Conservation (phyloP, 805 yeast species). For the Candida sphagnicola region DNA sequence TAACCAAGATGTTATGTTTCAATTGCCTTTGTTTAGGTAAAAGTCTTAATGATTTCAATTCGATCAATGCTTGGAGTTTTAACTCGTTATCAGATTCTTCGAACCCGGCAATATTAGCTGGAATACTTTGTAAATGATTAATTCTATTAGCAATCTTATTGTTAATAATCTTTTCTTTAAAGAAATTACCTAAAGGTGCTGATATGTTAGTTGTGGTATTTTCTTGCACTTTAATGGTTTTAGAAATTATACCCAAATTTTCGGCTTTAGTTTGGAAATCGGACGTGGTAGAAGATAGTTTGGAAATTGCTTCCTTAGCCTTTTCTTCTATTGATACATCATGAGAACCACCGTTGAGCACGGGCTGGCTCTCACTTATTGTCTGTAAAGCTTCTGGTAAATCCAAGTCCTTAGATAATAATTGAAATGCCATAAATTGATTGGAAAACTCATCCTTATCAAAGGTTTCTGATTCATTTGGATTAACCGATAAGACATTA, state of each 20-base stretch:
- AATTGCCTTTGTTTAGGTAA: constrained; percentile 67
- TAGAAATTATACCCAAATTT: constrained; percentile 31
- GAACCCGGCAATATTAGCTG: constrained; percentile 66
- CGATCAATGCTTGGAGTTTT: constrained; percentile 65
- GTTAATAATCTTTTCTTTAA: constrained; percentile 51
- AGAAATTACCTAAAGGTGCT: constrained; percentile 46
- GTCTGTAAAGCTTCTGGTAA: constrained; percentile 46
- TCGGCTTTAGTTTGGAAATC: constrained; percentile 34
- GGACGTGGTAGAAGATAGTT: constrained; percentile 4
- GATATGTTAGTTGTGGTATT: constrained; percentile 11
- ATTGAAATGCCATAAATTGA: constrained; percentile 62
- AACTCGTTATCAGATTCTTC: constrained; percentile 39
- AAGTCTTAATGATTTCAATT: constrained; percentile 62
- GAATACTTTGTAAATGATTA: constrained; percentile 58
- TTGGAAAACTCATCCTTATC: constrained; percentile 37
- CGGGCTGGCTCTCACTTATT: constrained; percentile 9
- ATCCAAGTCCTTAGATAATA: constrained; percentile 62
- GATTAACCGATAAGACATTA: constrained; percentile 10
- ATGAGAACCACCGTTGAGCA: background rate
- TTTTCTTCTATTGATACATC: constrained; percentile 3
- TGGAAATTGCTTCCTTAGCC: constrained; percentile 2
- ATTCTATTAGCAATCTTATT: constrained; percentile 56
- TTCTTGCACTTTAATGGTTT: background rate
- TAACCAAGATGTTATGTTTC: constrained; percentile 56
- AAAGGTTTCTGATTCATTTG: constrained; percentile 6